These are phyloP conservation scores for Pichia paraexigua DNA, from an alignment of 805 yeast genomes.

Conservation along the genomic window DNA sequence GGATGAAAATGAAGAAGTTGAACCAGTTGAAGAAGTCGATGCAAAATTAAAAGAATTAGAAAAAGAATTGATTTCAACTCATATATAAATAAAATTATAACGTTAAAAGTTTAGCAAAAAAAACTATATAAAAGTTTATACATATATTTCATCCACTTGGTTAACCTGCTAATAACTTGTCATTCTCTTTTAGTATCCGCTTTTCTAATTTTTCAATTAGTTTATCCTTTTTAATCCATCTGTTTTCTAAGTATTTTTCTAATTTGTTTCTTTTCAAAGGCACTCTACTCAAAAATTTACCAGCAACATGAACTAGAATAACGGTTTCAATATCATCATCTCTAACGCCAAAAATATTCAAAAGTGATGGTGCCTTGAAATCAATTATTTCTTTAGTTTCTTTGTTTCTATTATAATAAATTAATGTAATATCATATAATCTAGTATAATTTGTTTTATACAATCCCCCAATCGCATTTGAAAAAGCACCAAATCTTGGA, in stretches of 20 bases:
- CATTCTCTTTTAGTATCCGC: slow-evolving; percentile 10
- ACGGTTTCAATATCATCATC: slow-evolving; percentile 26
- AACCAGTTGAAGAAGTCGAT: slow-evolving; percentile 31
- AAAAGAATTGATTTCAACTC: slow-evolving; percentile 36
- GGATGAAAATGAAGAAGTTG: slow-evolving; percentile 42
- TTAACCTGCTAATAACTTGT: neutral
- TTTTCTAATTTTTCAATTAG: slow-evolving; percentile 33
- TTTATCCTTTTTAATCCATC: slow-evolving; percentile 67
- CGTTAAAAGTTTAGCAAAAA: neutral
- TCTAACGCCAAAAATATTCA: slow-evolving; percentile 31
- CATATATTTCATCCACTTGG: neutral
- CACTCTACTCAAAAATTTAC: slow-evolving; percentile 38
- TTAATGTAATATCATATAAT: slow-evolving; percentile 50
- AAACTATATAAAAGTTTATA: neutral
- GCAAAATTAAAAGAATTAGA: slow-evolving; percentile 35
- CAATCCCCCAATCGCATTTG: slow-evolving; percentile 39
- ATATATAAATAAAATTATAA: slow-evolving; percentile 14
- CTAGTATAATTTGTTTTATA: slow-evolving; percentile 33
- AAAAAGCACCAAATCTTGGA: slow-evolving; percentile 64
- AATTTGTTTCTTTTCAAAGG: slow-evolving; percentile 46
- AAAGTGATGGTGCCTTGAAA: slow-evolving; percentile 30
- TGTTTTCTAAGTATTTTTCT: slow-evolving; percentile 69
- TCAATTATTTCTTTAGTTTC: slow-evolving; percentile 10
- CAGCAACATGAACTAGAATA: slow-evolving; percentile 38
- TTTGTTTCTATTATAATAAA: slow-evolving; percentile 29